These are phyloP conservation scores for Volvariella surrecta DNA, from an alignment of 1,284 basidiomycete species.

Conservation along the genomic window DNA sequence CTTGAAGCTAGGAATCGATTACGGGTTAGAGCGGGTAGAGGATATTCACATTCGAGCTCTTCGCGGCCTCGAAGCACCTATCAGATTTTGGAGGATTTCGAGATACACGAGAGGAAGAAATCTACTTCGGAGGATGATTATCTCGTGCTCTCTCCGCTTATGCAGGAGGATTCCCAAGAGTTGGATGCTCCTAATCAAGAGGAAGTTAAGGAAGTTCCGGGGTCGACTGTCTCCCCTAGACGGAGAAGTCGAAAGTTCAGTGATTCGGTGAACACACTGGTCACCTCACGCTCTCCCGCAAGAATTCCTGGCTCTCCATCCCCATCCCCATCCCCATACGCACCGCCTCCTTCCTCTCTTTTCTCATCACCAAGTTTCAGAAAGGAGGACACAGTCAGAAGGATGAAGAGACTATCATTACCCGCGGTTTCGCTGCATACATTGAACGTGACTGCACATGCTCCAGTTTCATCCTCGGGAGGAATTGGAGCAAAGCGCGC, in stretches of 20 bases:
- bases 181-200: constrained; percentile 8
- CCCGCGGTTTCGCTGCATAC: constrained; percentile 68
- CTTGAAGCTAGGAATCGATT: background rate
- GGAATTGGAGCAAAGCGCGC: constrained; percentile 1
- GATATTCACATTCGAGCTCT: constrained; percentile 23
- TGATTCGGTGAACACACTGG: too few species aligned
- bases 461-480: constrained; percentile 10
- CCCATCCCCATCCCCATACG: constrained; percentile 10
- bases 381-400: constrained; percentile 52
- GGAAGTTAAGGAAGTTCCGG: constrained; percentile 3
- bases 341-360: constrained; percentile 18
- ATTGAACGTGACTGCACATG: constrained; percentile 57
- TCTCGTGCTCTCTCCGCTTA: constrained; percentile 6
- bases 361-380: constrained; percentile 14
- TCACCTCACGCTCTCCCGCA: too few species aligned
- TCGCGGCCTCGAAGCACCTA: constrained; percentile 50
- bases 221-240: too few species aligned
- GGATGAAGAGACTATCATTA: constrained; percentile 62
- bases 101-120: constrained; percentile 10
- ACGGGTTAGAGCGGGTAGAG: constrained; percentile 8
- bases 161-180: constrained; percentile 5
- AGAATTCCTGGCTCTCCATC: constrained; percentile 6
- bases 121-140: constrained; percentile 13
- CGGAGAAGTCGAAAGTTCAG: too few species aligned
- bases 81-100: constrained; percentile 58